phyloP scores from a whole-genome alignment of 2,329 filamentous ascomycete species.

The Penicillium sp. region DNA sequence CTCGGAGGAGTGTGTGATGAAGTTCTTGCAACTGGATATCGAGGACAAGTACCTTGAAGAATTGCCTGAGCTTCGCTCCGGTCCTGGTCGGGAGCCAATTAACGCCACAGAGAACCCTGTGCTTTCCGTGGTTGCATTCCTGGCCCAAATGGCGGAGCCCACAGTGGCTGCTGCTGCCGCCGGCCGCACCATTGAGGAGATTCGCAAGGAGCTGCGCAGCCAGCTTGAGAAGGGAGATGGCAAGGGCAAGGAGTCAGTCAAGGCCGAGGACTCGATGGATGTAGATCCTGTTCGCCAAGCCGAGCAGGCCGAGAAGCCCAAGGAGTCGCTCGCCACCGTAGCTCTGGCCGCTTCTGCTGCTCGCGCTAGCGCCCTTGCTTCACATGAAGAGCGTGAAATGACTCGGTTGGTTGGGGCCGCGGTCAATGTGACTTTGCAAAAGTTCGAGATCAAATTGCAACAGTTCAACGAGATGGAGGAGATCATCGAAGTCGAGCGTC shows the following conservation, averaged over 20 bases:
- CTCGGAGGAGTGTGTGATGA: constrained; percentile 92
- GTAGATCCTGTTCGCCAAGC: constrained; percentile 47
- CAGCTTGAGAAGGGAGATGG: constrained; percentile 67
- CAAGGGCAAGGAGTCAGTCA: constrained; percentile 52
- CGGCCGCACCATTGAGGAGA: constrained; percentile 80
- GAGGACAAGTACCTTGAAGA: constrained; percentile 95
- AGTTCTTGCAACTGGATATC: constrained; percentile 94
- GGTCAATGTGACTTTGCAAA: constrained; percentile 91
- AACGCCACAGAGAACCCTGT: constrained; percentile 93
- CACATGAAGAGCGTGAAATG: constrained; percentile 96
- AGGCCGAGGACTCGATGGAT: constrained; percentile 62
- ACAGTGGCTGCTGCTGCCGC: constrained; percentile 88
- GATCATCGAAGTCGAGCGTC: constrained; percentile 84
- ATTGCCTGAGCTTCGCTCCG: constrained; percentile 66
- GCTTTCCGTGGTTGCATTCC: constrained; percentile 91
- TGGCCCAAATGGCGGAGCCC: constrained; percentile 88
- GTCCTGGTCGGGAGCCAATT: constrained; percentile 82
- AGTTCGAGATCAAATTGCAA: constrained; percentile 91
- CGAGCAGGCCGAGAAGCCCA: constrained; percentile 42
- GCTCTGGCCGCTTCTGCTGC: constrained; percentile 84
- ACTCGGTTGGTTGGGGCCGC: constrained; percentile 88
- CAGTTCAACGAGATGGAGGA: constrained; percentile 97
- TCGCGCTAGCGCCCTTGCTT: constrained; percentile 82
- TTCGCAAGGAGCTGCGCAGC: constrained; percentile 75
- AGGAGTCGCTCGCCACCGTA: constrained; percentile 64